A percentile compares a stretch with the other conserved stretches of the same genome.
Conservation (phyloP, 1,284 basidiomycete genomes). For the Fomitopsis palustris region DNA sequence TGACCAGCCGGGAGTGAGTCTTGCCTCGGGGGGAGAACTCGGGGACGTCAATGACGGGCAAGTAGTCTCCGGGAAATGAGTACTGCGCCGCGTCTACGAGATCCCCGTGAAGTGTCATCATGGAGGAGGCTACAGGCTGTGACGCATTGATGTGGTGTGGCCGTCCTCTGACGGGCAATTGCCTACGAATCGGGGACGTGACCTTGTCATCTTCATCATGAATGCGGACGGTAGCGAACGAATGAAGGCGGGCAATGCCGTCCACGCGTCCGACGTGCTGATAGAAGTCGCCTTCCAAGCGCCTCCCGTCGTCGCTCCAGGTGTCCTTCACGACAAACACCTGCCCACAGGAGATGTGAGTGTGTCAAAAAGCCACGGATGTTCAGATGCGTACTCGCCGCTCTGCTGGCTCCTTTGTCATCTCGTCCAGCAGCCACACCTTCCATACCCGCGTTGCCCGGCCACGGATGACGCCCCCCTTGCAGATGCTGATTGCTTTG, state of each 20-base stretch:
- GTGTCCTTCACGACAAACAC: constrained; percentile 9
- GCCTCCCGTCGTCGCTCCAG: constrained; percentile 8
- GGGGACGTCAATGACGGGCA: not conserved
- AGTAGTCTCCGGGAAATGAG: too few relatives aligned
- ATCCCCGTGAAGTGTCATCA: too few relatives aligned
- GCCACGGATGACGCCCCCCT: constrained; percentile 3
- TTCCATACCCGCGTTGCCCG: constrained; percentile 11
- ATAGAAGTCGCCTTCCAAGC: constrained; percentile 10
- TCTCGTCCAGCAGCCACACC: constrained; percentile 8
- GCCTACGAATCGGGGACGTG: too few relatives aligned
- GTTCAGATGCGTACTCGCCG: not conserved
- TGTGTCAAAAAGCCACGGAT: not conserved
- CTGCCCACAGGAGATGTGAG: not conserved
- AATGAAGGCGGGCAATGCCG: not conserved
- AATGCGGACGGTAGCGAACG: not conserved
- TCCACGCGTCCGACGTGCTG: not conserved
- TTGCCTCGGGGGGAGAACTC: not conserved
- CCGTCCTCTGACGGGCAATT: too few relatives aligned
- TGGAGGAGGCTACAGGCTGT: too few relatives aligned
- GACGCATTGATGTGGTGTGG: too few relatives aligned
- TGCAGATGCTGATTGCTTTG: not conserved
- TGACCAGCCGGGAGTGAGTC: not conserved
- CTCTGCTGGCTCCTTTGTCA: not conserved
- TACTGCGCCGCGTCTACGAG: too few relatives aligned
- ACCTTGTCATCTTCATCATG: not conserved